phyloP scores from a whole-genome alignment of 2,329 filamentous ascomycete species.

The Apiospora hydei region DNA sequence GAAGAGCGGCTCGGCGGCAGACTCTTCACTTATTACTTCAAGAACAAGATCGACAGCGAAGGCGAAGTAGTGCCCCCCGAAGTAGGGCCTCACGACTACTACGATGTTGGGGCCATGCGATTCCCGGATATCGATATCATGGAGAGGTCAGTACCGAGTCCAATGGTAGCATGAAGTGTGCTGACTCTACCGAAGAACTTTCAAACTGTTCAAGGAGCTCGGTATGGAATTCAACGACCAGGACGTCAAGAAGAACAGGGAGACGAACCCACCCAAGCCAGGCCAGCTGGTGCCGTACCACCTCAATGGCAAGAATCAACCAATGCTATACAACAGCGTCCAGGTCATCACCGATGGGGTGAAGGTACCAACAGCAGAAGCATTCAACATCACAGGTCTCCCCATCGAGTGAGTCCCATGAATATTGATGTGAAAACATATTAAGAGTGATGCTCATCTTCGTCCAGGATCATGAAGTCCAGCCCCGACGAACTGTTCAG shows the following conservation, averaged over 20 bases:
- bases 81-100: constrained; percentile 32
- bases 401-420: background rate
- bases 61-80: background rate
- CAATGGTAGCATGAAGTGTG: background rate
- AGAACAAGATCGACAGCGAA: background rate
- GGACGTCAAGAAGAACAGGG: background rate
- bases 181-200: constrained; percentile 25
- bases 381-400: constrained; percentile 14
- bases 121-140: constrained; percentile 34
- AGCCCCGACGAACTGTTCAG: background rate
- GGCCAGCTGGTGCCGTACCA: constrained; percentile 2
- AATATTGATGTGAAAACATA: background rate
- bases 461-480: background rate
- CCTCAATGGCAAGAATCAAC: background rate
- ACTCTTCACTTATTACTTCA: constrained; percentile 34
- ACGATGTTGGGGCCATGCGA: constrained; percentile 36
- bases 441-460: background rate
- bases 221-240: background rate
- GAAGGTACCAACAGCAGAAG: background rate
- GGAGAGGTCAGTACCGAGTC: constrained; percentile 23
- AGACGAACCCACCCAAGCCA: background rate
- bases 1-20: constrained; percentile 30
- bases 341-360: background rate
- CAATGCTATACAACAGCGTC: background rate
- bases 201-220: constrained; percentile 8